Evolutionary conservation across 805 yeast genomes (phyloP).

Genomic region (Pichia deserticola): DNA sequence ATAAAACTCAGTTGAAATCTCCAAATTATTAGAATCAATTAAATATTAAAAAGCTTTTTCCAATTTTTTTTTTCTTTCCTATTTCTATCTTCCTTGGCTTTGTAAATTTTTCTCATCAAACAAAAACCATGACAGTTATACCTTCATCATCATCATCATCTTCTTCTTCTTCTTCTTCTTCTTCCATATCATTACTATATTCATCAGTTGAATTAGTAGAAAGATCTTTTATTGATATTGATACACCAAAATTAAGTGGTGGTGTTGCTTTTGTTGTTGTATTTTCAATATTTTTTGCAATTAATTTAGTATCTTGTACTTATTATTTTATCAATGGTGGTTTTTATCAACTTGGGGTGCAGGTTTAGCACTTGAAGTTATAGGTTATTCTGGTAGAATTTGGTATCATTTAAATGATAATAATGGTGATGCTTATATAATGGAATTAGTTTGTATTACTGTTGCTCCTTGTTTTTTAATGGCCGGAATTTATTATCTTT

Average conservation of each 20-base stretch:
- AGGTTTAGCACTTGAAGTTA: constrained; percentile 51
- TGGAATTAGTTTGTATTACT: constrained; percentile 57
- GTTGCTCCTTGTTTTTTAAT: constrained; percentile 71
- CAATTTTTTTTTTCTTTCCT: too few species aligned
- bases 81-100: too few species aligned
- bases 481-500: constrained; percentile 66
- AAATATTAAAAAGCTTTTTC: too few species aligned
- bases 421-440: constrained; percentile 35
- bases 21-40: too few species aligned
- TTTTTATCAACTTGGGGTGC: constrained; percentile 46
- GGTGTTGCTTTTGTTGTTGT: constrained; percentile 48
- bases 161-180: too few species aligned
- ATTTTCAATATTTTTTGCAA: constrained; percentile 39
- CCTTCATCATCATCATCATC: too few species aligned
- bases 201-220: too few species aligned
- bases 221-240: background rate
- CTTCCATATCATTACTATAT: too few species aligned
- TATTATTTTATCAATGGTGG: constrained; percentile 53
- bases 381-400: constrained; percentile 57
- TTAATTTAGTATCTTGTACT: constrained; percentile 36
- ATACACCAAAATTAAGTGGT: constrained; percentile 43
- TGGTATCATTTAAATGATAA: constrained; percentile 31
- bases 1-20: too few species aligned
- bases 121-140: too few species aligned
- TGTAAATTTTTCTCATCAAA: too few species aligned